These are phyloP conservation scores for Auricularia sp. DNA, from an alignment of 768 basidiomycete genomes.

Conservation along the genomic window DNA sequence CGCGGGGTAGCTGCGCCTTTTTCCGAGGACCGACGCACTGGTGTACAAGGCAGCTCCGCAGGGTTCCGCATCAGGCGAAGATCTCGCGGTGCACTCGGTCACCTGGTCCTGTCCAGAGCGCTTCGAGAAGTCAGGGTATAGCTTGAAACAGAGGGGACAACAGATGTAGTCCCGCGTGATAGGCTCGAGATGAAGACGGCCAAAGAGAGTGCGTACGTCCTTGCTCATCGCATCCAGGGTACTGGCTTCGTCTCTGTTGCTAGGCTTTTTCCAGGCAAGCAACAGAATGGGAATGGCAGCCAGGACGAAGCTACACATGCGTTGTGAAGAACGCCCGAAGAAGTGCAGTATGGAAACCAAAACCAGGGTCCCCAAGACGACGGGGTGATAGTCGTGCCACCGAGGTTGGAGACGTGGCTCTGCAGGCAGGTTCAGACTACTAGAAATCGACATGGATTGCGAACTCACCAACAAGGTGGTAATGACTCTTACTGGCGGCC, in stretches of 20 bases:
- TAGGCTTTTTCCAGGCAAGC: not conserved
- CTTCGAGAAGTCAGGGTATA: constrained; percentile 5
- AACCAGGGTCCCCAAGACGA: not conserved
- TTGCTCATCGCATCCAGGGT: not conserved
- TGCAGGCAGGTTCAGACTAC: not conserved
- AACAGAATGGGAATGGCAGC: not conserved
- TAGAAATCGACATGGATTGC: not conserved
- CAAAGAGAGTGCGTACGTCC: not conserved
- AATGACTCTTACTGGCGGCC: not conserved
- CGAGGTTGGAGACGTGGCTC: not conserved
- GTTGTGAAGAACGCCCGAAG: not conserved
- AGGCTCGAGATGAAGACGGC: constrained; percentile 1
- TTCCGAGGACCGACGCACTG: not conserved
- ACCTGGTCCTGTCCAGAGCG: not conserved
- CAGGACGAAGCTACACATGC: not conserved
- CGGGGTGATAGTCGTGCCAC: not conserved
- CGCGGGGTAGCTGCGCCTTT: not conserved
- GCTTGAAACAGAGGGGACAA: constrained; percentile 12
- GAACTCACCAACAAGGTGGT: not conserved
- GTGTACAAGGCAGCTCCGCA: not conserved
- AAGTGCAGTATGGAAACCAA: not conserved
- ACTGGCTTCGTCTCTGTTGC: not conserved
- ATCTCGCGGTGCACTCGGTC: constrained; percentile 5
- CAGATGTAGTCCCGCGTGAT: constrained; percentile 7
- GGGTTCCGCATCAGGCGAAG: not conserved